These are phyloP conservation scores for Xylaria sp. DNA, from an alignment of 2,329 filamentous ascomycete genomes.

Conservation along the genomic window DNA sequence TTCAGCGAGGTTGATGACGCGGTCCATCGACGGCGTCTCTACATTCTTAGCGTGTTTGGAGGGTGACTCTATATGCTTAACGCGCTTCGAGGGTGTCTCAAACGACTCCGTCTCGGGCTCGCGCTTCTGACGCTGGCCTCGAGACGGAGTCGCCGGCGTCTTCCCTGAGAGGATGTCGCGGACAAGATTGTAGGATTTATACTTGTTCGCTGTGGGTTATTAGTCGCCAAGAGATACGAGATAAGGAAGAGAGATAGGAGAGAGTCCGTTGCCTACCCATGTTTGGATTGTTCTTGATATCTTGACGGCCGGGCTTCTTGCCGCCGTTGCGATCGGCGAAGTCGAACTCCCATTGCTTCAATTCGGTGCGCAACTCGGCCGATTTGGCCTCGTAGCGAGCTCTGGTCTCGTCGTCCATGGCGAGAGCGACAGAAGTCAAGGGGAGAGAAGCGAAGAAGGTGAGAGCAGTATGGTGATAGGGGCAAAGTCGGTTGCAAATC, in stretches of 20 bases:
- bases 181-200: slow-evolving; percentile 68
- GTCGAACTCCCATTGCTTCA: slow-evolving; percentile 69
- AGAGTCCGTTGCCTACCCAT: slow-evolving; percentile 51
- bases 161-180: slow-evolving; percentile 56
- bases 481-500: no score
- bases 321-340: slow-evolving; percentile 60
- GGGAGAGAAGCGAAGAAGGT: no score
- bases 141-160: slow-evolving; percentile 36
- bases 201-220: slow-evolving; percentile 55
- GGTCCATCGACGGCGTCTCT: slow-evolving; percentile 44
- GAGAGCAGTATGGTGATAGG: no score
- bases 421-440: not conserved
- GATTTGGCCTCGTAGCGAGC: slow-evolving; percentile 45
- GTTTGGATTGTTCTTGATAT: slow-evolving; percentile 66
- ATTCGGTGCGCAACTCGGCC: slow-evolving; percentile 55
- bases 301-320: slow-evolving; percentile 64
- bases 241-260: not conserved
- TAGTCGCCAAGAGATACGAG: not conserved
- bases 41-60: slow-evolving; percentile 38
- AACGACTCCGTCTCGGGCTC: slow-evolving; percentile 34
- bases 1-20: slow-evolving; percentile 23
- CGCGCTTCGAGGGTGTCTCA: slow-evolving; percentile 49
- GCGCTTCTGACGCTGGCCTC: slow-evolving; percentile 36
- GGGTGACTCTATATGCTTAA: slow-evolving; percentile 44
- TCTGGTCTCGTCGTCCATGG: slow-evolving; percentile 46